Conservation (phyloP, 108 stramenopile species). For the Cyclotella atomus region DNA sequence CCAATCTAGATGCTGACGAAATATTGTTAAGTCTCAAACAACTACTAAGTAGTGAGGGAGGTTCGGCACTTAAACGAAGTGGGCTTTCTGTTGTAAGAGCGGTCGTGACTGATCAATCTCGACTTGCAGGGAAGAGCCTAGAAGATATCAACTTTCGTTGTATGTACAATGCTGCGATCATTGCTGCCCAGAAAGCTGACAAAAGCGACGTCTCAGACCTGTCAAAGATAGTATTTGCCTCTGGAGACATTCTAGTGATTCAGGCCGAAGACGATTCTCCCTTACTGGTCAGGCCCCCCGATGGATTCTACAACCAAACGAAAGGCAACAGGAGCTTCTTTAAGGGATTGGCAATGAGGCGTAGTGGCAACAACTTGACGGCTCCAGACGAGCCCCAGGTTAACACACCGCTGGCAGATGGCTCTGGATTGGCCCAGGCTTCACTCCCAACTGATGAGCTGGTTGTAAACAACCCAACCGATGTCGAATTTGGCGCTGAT, state of each 20-base stretch:
- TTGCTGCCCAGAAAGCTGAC: slow-evolving; percentile 70
- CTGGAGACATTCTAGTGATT: slow-evolving; percentile 70
- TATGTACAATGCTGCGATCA: slow-evolving; percentile 72
- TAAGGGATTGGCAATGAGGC: background rate
- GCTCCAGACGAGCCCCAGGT: background rate
- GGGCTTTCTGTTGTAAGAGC: slow-evolving; percentile 80
- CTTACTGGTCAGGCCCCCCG: slow-evolving; percentile 61
- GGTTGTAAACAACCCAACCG: background rate
- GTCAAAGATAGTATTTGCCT: slow-evolving; percentile 52
- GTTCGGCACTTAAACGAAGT: slow-evolving; percentile 56
- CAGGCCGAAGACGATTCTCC: slow-evolving; percentile 78
- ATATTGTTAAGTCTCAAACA: slow-evolving; percentile 66
- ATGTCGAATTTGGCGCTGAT: background rate
- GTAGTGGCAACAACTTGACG: background rate
- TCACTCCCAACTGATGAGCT: background rate
- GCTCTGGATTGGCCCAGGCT: background rate
- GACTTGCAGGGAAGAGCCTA: slow-evolving; percentile 60
- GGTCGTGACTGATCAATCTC: slow-evolving; percentile 52
- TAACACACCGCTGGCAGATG: background rate
- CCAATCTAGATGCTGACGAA: slow-evolving; percentile 62
- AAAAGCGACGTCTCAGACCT: slow-evolving; percentile 41
- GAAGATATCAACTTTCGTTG: slow-evolving; percentile 64
- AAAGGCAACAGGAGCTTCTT: background rate
- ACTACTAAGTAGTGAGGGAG: slow-evolving; percentile 51
- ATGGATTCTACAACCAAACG: slow-evolving; percentile 7